These are phyloP conservation scores for Suillus discolor DNA, from an alignment of 768 basidiomycete species.

Conservation along the genomic window DNA sequence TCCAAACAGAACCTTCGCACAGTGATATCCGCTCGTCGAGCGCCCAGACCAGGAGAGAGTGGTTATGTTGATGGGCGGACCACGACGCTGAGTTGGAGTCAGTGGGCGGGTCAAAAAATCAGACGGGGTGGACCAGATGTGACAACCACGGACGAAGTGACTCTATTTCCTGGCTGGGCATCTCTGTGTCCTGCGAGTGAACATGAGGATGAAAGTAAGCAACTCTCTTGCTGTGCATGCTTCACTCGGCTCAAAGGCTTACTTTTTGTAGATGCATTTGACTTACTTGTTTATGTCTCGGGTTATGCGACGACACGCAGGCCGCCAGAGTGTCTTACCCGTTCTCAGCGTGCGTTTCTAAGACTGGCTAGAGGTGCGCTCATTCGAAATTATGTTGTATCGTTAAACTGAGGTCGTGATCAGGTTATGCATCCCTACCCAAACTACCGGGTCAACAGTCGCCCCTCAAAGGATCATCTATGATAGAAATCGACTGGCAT, in stretches of 20 bases:
- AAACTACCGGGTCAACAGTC: slow-evolving; percentile 43
- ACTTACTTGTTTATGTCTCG: slow-evolving; percentile 73
- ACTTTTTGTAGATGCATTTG: slow-evolving; percentile 51
- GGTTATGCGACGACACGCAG: slow-evolving; percentile 72
- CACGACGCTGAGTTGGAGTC: slow-evolving; percentile 50
- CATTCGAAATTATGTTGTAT: slow-evolving; percentile 5
- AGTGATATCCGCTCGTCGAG: slow-evolving; percentile 22
- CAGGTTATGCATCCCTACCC: slow-evolving; percentile 77
- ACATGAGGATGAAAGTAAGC: slow-evolving; percentile 31
- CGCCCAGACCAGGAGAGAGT: slow-evolving; percentile 22
- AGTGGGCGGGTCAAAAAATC: slow-evolving; percentile 67
- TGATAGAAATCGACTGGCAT: slow-evolving; percentile 38
- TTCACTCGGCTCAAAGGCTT: slow-evolving; percentile 3
- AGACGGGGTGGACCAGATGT: slow-evolving; percentile 28
- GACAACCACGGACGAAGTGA: slow-evolving; percentile 46
- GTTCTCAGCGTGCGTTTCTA: slow-evolving; percentile 78
- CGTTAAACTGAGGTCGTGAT: slow-evolving; percentile 8
- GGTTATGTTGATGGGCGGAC: slow-evolving; percentile 23
- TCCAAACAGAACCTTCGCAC: slow-evolving; percentile 43
- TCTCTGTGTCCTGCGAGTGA: slow-evolving; percentile 45
- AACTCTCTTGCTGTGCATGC: background rate
- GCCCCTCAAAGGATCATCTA: slow-evolving; percentile 18
- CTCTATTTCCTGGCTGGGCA: slow-evolving; percentile 85
- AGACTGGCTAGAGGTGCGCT: slow-evolving; percentile 71
- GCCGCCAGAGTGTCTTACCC: slow-evolving; percentile 60